phyloP scores from a whole-genome alignment of 2,329 filamentous ascomycete genomes.

The Diaporthe aspalathi region DNA sequence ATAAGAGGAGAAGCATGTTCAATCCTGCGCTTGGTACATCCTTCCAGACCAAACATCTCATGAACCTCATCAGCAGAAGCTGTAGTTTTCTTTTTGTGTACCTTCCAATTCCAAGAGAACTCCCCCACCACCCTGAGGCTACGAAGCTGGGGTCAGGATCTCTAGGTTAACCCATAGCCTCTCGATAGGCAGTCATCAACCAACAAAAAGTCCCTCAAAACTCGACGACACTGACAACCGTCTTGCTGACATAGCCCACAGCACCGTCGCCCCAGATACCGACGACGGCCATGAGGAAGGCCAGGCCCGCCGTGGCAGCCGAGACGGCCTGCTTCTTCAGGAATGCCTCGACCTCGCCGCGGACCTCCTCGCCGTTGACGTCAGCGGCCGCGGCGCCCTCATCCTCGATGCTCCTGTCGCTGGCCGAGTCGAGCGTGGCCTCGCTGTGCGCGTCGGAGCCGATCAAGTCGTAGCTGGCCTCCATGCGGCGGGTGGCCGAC shows the following conservation, averaged over 20 bases:
- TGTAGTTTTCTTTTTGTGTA: neutral
- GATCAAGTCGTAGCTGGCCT: conserved; percentile 78
- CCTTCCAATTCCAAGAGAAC: neutral
- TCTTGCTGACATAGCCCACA: conserved; percentile 30
- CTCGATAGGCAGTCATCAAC: conserved; percentile 1
- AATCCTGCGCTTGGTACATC: neutral
- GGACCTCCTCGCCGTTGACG: conserved; percentile 72
- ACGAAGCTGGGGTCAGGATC: neutral
- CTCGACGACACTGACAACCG: conserved; percentile 30
- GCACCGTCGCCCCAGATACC: conserved; percentile 62
- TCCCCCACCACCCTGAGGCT: neutral
- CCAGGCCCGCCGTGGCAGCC: conserved; percentile 64
- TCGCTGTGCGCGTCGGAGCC: conserved; percentile 62
- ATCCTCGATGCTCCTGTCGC: conserved; percentile 59
- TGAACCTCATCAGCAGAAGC: neutral
- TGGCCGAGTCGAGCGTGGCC: conserved; percentile 52
- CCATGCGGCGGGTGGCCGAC: conserved; percentile 61
- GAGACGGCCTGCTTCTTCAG: conserved; percentile 65
- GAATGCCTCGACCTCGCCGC: conserved; percentile 66
- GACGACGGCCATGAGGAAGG: conserved; percentile 70
- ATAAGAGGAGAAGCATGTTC: neutral
- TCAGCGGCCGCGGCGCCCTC: conserved; percentile 58
- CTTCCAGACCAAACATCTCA: neutral
- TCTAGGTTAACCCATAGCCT: neutral
- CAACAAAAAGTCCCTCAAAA: neutral